Evolutionary conservation across 306 rosid genomes (phyloP), one percentile per base, ranked within the genome.

Genomic region (Vachellia collinsii): DNA sequence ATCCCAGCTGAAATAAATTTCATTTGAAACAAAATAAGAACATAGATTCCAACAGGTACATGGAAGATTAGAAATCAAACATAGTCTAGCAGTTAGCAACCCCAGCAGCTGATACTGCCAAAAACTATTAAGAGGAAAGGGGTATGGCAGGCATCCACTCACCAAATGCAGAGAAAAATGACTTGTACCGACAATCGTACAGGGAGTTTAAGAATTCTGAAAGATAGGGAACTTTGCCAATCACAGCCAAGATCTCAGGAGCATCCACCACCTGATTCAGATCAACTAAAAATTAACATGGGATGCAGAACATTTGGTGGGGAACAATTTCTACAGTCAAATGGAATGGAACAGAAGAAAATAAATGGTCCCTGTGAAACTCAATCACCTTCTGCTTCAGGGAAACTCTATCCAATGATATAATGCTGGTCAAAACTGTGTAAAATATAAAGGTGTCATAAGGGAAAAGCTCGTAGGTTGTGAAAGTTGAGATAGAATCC

Each of bases 401-500:
- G 78, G 97, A 93, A 86, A 96, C 99, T 85, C 98, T 87, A 83
- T 96, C 99, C 97, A 96, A 70, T 7, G 97, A 85, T 83, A 96
- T 93, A 83, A 96, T 88, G 89, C 99, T 93, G 4, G 99, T 96
- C 83, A 96, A 88, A 75, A 93, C 99, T 0, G 99, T 93, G 85
- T 96, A 96, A 80, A 96, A 93, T 84, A 93, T 93, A 80, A 93
- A 96, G 77, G 92, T 92, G 69, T 96, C 97, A 71, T 96, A 96
- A 1, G 99, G 92, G 53, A 93, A 93, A 48, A 96, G 91, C 74
- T 93, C 99, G 3, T 89, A 96, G 72, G 99, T 96, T 42, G 97
- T 93, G 86, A 96, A 93, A 66, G 98, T 96, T 62, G 99, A 93
- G 65, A 96, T 96, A 47, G 99, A 96, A 85, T 96, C 98, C 90